Conservation (phyloP, 805 yeast genomes). For the Starmerella gropengiesseri region DNA sequence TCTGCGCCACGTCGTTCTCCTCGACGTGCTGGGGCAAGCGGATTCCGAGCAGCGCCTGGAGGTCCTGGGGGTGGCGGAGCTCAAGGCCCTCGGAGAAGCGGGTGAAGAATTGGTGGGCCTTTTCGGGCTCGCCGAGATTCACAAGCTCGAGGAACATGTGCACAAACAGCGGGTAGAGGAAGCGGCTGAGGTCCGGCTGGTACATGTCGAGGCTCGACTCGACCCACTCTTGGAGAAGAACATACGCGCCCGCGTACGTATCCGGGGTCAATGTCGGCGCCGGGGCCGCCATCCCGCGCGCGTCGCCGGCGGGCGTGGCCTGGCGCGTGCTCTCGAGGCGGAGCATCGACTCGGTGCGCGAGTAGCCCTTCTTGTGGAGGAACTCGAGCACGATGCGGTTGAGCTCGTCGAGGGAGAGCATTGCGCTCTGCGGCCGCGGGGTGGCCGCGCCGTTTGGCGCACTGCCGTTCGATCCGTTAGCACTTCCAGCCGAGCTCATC, state of each 20-base stretch:
- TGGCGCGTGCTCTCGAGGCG: conserved; percentile 53
- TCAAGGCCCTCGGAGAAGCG: conserved; percentile 63
- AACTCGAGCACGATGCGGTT: conserved; percentile 89
- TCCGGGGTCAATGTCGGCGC: conserved; percentile 41
- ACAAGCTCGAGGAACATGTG: conserved; percentile 77
- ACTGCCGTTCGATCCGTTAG: not conserved
- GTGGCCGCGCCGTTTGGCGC: conserved; percentile 1
- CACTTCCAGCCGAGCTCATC: conserved; percentile 4
- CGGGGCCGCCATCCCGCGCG: conserved; percentile 29
- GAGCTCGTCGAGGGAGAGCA: conserved; percentile 62
- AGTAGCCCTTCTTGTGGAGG: conserved; percentile 85
- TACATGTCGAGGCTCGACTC: conserved; percentile 85
- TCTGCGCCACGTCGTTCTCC: conserved; percentile 71
- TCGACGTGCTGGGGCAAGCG: conserved; percentile 68
- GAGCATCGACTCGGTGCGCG: conserved; percentile 85
- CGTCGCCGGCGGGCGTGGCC: conserved; percentile 26
- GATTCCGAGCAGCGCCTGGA: conserved; percentile 59
- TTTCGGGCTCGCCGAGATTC: conserved; percentile 42
- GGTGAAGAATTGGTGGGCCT: conserved; percentile 67
- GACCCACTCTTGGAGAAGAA: conserved; percentile 75
- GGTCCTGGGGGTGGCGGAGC: conserved; percentile 66
- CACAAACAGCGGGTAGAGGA: conserved; percentile 85
- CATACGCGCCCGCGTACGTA: conserved; percentile 67
- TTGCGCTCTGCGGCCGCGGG: conserved; percentile 18
- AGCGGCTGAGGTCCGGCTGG: conserved; percentile 69